Evolutionary conservation across 2,329 filamentous ascomycete species (phyloP).

Genomic region (Fonsecaea monophora): DNA sequence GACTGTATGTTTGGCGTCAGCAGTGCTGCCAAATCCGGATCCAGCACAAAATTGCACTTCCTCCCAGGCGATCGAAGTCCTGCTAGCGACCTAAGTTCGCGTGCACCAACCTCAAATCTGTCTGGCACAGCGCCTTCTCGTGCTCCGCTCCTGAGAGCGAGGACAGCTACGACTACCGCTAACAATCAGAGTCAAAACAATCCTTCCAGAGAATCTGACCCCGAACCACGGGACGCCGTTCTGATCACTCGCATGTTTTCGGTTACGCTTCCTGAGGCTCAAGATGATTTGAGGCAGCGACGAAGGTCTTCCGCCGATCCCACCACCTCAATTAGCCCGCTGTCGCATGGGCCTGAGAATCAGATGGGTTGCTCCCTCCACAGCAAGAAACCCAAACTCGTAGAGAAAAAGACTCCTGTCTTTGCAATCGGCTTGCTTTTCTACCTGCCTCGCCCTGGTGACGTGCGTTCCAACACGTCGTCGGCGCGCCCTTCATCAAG

Average conservation of each 20-base stretch:
- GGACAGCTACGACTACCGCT: constrained; percentile 34
- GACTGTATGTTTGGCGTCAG: constrained; percentile 68
- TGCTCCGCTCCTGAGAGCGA: constrained; percentile 25
- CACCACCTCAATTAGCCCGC: constrained; percentile 12
- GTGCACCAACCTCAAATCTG: constrained; percentile 26
- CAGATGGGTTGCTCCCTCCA: constrained; percentile 28
- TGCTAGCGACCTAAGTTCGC: constrained; percentile 23
- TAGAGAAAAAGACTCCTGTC: constrained; percentile 63
- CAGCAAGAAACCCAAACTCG: constrained; percentile 54
- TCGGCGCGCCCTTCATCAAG: constrained; percentile 30
- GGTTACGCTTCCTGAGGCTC: constrained; percentile 59
- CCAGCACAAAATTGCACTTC: constrained; percentile 67
- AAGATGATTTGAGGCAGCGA: constrained; percentile 41
- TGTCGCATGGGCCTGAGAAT: constrained; percentile 10
- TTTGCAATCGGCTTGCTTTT: constrained; percentile 65
- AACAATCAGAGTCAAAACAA: constrained; percentile 15
- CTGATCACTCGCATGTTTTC: constrained; percentile 66
- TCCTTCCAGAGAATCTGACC: constrained; percentile 45
- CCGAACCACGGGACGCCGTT: constrained; percentile 57
- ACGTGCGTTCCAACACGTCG: constrained; percentile 33
- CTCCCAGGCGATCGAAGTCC: constrained; percentile 45
- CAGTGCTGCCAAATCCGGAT: constrained; percentile 63
- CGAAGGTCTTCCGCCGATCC: constrained; percentile 29
- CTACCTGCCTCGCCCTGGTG: constrained; percentile 56
- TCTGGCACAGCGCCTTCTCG: constrained; percentile 35